Evolutionary conservation across 2,329 filamentous ascomycete species (phyloP).

Genomic region (Aspergillus terreus): DNA sequence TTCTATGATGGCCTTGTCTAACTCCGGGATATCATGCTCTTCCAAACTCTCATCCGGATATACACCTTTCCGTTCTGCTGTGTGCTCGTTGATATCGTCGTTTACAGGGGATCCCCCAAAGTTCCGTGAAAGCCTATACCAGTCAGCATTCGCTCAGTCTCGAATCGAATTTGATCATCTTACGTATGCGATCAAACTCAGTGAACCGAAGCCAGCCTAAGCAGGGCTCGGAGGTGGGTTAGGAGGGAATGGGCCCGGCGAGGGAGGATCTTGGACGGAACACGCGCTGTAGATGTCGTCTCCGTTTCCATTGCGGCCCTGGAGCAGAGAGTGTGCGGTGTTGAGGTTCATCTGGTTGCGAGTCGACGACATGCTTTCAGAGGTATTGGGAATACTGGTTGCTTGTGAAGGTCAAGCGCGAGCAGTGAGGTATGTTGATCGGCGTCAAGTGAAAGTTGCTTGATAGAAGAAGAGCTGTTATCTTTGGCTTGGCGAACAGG

Average conservation of each 20-base stretch:
- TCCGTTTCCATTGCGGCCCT: not conserved
- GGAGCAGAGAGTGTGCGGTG: not conserved
- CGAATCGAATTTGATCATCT: not conserved
- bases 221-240: constrained; percentile 40
- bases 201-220: constrained; percentile 9
- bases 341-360: not conserved
- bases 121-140: not conserved
- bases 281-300: not conserved
- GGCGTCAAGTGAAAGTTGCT: not conserved
- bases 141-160: not conserved
- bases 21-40: not conserved
- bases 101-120: constrained; percentile 6
- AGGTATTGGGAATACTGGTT: too few relatives aligned
- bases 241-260: constrained; percentile 33
- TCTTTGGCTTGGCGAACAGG: too few relatives aligned
- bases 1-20: constrained; percentile 4
- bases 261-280: constrained; percentile 24
- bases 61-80: not conserved
- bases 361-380: too few relatives aligned
- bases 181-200: too few relatives aligned
- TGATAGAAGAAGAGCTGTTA: not conserved
- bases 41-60: not conserved
- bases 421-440: too few relatives aligned
- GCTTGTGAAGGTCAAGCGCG: too few relatives aligned
- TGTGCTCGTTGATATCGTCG: constrained; percentile 1